phyloP scores from a whole-genome alignment of 2,329 filamentous ascomycete genomes.

The Penicillium sp. region DNA sequence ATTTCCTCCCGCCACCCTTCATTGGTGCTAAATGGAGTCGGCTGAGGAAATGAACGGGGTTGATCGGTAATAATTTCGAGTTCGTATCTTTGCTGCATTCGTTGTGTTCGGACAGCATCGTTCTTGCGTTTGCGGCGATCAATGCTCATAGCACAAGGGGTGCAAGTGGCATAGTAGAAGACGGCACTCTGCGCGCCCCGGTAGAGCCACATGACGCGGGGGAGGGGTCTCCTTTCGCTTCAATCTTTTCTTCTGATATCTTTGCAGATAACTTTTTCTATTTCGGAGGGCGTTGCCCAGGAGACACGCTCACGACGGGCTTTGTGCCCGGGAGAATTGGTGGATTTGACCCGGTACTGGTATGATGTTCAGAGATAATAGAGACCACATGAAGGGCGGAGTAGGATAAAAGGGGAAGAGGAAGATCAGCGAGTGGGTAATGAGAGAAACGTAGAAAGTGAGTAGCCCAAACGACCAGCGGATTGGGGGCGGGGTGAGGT shows the following conservation, averaged over 20 bases:
- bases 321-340: conserved; percentile 24
- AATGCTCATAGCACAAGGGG: conserved; percentile 66
- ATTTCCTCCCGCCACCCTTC: conserved; percentile 89
- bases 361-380: conserved; percentile 23
- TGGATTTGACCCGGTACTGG: conserved; percentile 24
- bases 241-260: conserved; percentile 1
- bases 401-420: conserved; percentile 10
- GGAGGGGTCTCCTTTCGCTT: conserved; percentile 6
- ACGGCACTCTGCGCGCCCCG: conserved; percentile 51
- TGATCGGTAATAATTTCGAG: conserved; percentile 58
- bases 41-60: conserved; percentile 74
- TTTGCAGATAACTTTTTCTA: neutral
- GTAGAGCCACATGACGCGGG: conserved; percentile 47
- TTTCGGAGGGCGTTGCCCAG: neutral
- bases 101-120: conserved; percentile 67
- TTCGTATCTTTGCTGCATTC: conserved; percentile 64
- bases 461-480: conserved; percentile 20
- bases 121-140: conserved; percentile 70
- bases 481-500: neutral
- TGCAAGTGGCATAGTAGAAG: conserved; percentile 52
- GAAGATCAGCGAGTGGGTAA: neutral
- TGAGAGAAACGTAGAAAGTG: neutral
- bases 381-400: conserved; percentile 38
- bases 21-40: conserved; percentile 78
- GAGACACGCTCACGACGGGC: conserved; percentile 21